phyloP scores from a whole-genome alignment of 352 stramenopile genomes.

The Peronospora tabacina region DNA sequence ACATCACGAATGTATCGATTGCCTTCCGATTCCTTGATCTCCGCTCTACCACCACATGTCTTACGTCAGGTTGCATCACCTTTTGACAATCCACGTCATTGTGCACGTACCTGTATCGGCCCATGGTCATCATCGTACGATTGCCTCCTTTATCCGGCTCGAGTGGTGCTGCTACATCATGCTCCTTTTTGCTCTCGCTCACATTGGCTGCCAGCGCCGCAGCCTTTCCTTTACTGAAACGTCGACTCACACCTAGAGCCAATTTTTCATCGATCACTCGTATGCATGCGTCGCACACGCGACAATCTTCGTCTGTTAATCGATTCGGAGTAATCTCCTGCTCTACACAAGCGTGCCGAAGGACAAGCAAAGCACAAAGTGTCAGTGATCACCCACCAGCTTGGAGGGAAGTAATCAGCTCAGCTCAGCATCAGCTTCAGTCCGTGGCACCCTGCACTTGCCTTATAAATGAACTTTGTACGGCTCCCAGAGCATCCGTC shows the following conservation, averaged over 20 bases:
- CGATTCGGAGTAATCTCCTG: conserved; percentile 60
- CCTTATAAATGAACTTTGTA: conserved; percentile 84
- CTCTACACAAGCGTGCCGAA: background rate
- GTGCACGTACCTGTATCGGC: conserved; percentile 64
- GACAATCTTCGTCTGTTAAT: conserved; percentile 56
- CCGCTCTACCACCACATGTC: conserved; percentile 33
- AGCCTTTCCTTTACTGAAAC: conserved; percentile 46
- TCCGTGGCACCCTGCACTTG: conserved; percentile 5
- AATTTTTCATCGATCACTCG: conserved; percentile 81
- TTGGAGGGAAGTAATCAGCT: background rate
- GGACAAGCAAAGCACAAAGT: background rate
- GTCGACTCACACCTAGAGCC: conserved; percentile 59
- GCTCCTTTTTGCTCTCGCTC: conserved; percentile 34
- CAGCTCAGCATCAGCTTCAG: background rate
- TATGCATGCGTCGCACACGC: conserved; percentile 79
- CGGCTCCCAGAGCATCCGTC: conserved; percentile 67
- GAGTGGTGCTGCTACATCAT: conserved; percentile 21
- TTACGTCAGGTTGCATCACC: background rate
- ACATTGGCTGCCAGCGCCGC: conserved; percentile 16
- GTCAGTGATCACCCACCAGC: background rate
- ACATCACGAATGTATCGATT: conserved; percentile 86
- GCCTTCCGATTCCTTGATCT: conserved; percentile 86
- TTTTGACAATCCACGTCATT: background rate
- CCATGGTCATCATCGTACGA: conserved; percentile 66
- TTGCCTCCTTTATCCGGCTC: conserved; percentile 47